Conservation (phyloP, 331 rosid genomes). For the Malus hybrid region DNA sequence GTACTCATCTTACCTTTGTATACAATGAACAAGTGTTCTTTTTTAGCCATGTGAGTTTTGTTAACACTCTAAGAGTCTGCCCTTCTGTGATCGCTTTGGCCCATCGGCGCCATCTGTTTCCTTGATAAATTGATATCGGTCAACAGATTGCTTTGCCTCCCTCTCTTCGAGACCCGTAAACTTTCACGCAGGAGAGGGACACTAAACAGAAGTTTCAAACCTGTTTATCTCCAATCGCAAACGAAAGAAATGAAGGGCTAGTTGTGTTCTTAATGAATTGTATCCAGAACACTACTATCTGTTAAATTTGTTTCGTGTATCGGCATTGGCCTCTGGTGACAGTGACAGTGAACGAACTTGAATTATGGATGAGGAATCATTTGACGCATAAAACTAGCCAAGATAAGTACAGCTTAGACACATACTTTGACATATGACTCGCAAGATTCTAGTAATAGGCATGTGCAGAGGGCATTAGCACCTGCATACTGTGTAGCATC, state of each 20-base stretch:
- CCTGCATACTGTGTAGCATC: background rate
- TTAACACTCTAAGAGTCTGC: background rate
- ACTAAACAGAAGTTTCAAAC: no score
- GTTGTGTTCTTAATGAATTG: no score
- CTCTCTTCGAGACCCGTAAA: no score
- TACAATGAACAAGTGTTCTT: background rate
- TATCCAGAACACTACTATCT: no score
- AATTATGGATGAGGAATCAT: background rate
- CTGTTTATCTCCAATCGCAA: background rate
- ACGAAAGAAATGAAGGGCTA: background rate
- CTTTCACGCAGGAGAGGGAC: no score
- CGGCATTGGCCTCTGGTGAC: background rate
- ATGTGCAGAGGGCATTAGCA: conserved; percentile 8
- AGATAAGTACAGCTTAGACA: background rate
- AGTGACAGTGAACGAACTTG: background rate
- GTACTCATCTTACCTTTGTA: no score
- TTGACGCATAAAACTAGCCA: background rate
- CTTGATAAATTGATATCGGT: background rate
- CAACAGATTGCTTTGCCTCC: no score
- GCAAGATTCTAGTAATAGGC: background rate
- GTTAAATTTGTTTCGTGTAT: no score
- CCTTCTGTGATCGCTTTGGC: background rate
- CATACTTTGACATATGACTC: background rate
- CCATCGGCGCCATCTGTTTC: no score
- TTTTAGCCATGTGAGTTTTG: background rate